phyloP scores from a whole-genome alignment of 306 rosid genomes.

The Trifolium repens region DNA sequence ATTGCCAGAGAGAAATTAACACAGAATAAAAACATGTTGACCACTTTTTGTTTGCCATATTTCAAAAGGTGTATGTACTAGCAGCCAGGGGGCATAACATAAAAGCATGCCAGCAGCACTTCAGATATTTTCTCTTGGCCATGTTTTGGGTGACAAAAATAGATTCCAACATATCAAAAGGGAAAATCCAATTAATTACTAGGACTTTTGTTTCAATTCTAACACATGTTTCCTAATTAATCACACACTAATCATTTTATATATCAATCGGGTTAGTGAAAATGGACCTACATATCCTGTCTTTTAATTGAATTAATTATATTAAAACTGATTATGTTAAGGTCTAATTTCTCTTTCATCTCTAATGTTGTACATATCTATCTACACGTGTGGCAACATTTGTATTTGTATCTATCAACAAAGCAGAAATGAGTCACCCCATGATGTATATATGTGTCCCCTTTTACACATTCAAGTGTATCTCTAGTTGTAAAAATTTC shows the following conservation, averaged over 20 bases:
- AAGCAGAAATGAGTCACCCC: slow-evolving; percentile 14
- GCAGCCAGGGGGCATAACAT: slow-evolving; percentile 33
- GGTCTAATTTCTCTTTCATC: background rate
- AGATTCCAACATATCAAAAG: slow-evolving; percentile 29
- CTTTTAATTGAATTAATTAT: background rate
- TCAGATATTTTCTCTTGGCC: slow-evolving; percentile 60
- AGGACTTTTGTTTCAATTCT: slow-evolving; percentile 28
- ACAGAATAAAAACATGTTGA: slow-evolving; percentile 65
- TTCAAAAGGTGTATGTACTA: slow-evolving; percentile 22
- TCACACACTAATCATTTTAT: slow-evolving; percentile 63
- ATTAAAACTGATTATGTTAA: slow-evolving; percentile 1
- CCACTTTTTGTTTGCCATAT: slow-evolving; percentile 51
- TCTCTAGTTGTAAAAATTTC: slow-evolving; percentile 19
- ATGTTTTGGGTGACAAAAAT: slow-evolving; percentile 72
- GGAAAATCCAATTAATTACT: slow-evolving; percentile 12
- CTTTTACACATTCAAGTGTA: slow-evolving; percentile 16
- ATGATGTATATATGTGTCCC: slow-evolving; percentile 29
- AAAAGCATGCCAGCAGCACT: slow-evolving; percentile 38
- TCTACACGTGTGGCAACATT: background rate
- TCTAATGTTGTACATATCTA: background rate
- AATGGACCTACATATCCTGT: slow-evolving; percentile 42
- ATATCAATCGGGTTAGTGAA: slow-evolving; percentile 34
- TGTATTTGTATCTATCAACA: background rate
- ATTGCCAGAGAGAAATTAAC: slow-evolving; percentile 41
- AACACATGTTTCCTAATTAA: slow-evolving; percentile 47